Percentiles rank a stretch among this genome's conserved stretches.
phyloP scores from a whole-genome alignment of 1,284 basidiomycete species.

The Moniliophthora roreri region DNA sequence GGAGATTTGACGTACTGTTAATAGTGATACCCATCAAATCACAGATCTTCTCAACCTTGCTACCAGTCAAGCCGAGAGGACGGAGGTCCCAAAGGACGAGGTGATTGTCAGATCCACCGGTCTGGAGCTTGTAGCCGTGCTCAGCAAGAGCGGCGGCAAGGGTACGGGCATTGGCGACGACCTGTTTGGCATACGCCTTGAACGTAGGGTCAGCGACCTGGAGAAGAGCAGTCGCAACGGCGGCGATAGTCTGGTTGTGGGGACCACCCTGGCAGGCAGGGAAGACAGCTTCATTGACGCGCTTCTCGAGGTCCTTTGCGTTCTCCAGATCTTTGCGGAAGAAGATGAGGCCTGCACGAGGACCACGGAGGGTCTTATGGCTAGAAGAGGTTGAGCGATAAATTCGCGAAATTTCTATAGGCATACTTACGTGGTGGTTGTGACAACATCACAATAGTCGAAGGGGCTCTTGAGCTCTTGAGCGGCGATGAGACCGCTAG shows the following conservation, averaged over 20 bases:
- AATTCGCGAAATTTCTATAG: conserved; percentile 3
- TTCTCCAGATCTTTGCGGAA: conserved; percentile 93
- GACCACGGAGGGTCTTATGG: conserved; percentile 99
- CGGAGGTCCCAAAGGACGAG: conserved; percentile 98
- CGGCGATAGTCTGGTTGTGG: conserved; percentile 99
- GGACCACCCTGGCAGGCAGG: conserved; percentile 99
- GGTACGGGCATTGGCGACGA: conserved; percentile 84
- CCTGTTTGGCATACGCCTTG: conserved; percentile 93
- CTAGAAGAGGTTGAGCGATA: conserved; percentile 33
- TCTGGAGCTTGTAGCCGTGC: conserved; percentile 95
- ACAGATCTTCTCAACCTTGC: conserved; percentile 98
- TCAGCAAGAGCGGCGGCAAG: conserved; percentile 73
- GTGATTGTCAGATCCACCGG: conserved; percentile 96
- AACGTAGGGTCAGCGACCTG: conserved; percentile 92
- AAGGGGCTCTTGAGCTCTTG: conserved; percentile 94
- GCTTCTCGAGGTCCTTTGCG: conserved; percentile 85
- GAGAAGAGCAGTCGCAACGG: conserved; percentile 92
- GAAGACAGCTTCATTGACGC: conserved; percentile 98
- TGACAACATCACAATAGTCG: conserved; percentile 96
- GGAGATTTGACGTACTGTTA: conserved; percentile 67
- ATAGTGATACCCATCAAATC: conserved; percentile 95
- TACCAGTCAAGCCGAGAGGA: conserved; percentile 93
- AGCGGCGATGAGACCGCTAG: conserved; percentile 93
- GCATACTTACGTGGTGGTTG: conserved; percentile 81
- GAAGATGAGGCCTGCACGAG: conserved; percentile 98